Percentiles rank a stretch among this genome's conserved stretches.
Conservation (phyloP, 176 grass and related monocot species). For the Poa annua region DNA sequence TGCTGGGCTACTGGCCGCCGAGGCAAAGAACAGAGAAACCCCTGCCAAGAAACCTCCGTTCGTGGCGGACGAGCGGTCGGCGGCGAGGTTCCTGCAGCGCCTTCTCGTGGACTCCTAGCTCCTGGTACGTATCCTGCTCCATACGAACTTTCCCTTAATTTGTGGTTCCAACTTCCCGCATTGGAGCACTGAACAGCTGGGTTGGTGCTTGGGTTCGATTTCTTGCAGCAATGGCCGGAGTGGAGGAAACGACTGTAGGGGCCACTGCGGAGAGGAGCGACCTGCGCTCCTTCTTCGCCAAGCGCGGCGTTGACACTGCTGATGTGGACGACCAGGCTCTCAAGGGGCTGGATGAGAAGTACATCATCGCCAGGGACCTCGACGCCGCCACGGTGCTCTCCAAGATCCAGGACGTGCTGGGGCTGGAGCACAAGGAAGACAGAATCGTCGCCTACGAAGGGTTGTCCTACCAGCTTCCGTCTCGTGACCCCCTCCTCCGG, state of each 20-base stretch:
- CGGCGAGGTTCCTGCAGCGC: background rate
- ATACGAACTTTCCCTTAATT: background rate
- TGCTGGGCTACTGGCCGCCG: background rate
- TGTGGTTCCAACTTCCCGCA: background rate
- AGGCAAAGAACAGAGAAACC: background rate
- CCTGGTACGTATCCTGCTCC: background rate
- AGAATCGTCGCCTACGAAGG: background rate
- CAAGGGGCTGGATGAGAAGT: conserved; percentile 14
- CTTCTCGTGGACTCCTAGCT: background rate
- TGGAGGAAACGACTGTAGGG: background rate
- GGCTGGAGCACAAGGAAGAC: background rate
- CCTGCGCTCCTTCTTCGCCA: background rate
- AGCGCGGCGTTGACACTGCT: background rate
- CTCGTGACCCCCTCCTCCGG: background rate
- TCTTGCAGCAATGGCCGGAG: conserved; percentile 1
- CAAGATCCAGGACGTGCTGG: background rate
- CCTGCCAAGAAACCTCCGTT: too few species aligned
- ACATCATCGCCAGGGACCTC: conserved; percentile 13
- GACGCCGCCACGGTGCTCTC: background rate
- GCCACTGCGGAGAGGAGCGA: background rate
- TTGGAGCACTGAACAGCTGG: background rate
- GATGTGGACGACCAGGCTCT: background rate
- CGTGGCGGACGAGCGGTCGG: background rate
- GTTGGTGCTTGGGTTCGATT: background rate
- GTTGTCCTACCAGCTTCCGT: background rate